Conservation (phyloP, 1,139 yeast species). For the Candida neerlandica region DNA sequence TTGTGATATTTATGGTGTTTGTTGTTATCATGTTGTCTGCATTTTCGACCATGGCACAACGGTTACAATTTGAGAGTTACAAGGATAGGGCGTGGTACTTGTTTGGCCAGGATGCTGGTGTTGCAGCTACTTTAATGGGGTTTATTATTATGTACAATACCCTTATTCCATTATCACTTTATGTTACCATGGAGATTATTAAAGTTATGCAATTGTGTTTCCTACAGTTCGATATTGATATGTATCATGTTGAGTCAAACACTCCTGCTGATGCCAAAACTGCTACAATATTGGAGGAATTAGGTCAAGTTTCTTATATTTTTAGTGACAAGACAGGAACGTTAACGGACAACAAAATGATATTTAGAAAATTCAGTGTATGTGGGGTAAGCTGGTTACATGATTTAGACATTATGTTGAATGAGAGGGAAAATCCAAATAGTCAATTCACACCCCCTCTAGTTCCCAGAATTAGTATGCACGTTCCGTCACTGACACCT, state of each 20-base stretch:
- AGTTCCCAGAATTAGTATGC: slow-evolving; percentile 18
- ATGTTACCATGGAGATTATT: slow-evolving; percentile 95
- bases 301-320: slow-evolving; percentile 94
- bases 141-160: slow-evolving; percentile 97
- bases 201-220: slow-evolving; percentile 82
- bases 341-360: slow-evolving; percentile 86
- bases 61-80: slow-evolving; percentile 48
- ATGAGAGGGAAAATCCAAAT: slow-evolving; percentile 21
- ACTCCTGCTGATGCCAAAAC: slow-evolving; percentile 96
- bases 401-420: slow-evolving; percentile 57
- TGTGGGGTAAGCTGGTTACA: slow-evolving; percentile 92
- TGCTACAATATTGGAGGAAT: slow-evolving; percentile 91
- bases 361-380: slow-evolving; percentile 79
- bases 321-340: slow-evolving; percentile 98
- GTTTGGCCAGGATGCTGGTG: slow-evolving; percentile 73
- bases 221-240: slow-evolving; percentile 88
- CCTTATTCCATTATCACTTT: slow-evolving; percentile 88
- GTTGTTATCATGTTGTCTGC: slow-evolving; percentile 75
- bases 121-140: slow-evolving; percentile 90
- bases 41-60: slow-evolving; percentile 81
- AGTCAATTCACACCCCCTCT: slow-evolving; percentile 13
- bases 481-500: slow-evolving; percentile 22
- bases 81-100: slow-evolving; percentile 73
- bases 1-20: slow-evolving; percentile 84
- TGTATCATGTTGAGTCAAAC: slow-evolving; percentile 82